phyloP scores from a whole-genome alignment of 768 basidiomycete genomes.

The Serendipita vermifera region DNA sequence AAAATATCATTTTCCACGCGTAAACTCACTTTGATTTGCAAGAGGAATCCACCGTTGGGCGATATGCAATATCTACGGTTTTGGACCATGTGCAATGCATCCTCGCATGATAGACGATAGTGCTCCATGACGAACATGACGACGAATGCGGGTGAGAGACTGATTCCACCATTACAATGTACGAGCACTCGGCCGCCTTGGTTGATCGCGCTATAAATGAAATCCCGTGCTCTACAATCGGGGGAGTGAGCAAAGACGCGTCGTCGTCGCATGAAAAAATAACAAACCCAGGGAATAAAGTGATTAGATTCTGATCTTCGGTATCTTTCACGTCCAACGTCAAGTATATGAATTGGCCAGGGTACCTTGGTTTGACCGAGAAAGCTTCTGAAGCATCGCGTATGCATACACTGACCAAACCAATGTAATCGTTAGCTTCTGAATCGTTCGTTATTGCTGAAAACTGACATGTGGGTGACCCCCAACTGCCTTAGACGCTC shows the following conservation, averaged over 20 bases:
- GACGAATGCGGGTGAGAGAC: constrained; percentile 75
- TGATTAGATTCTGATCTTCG: constrained; percentile 89
- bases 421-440: background rate
- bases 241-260: background rate
- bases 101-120: constrained; percentile 71
- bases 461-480: constrained; percentile 68
- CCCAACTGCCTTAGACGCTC: constrained; percentile 49
- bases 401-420: constrained; percentile 59
- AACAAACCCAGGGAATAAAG: constrained; percentile 70
- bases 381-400: constrained; percentile 83
- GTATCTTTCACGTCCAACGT: constrained; percentile 80
- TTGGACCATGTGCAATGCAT: constrained; percentile 77
- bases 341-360: constrained; percentile 62
- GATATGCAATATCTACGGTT: constrained; percentile 89
- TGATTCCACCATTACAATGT: constrained; percentile 89
- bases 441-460: background rate
- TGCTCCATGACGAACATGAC: constrained; percentile 91
- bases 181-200: constrained; percentile 66
- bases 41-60: constrained; percentile 82
- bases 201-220: constrained; percentile 59
- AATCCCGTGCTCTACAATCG: constrained; percentile 50
- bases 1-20: background rate
- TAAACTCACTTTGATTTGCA: constrained; percentile 67
- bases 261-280: background rate
- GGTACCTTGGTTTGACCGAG: constrained; percentile 76